These are phyloP conservation scores for Rubia occidens DNA, from an alignment of 305 asterid genomes.

Conservation along the genomic window DNA sequence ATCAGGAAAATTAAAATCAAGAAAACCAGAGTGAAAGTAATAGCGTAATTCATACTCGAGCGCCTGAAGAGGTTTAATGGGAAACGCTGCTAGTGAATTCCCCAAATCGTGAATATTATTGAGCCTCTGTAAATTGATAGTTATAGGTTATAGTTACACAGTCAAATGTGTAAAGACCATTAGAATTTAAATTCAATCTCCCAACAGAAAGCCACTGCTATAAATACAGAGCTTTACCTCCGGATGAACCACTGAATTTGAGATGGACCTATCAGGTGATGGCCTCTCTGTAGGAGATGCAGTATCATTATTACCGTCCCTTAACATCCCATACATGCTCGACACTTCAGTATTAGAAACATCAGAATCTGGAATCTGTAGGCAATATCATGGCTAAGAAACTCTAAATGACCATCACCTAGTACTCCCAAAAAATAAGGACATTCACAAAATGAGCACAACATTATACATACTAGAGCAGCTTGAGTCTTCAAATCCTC, in stretches of 20 bases:
- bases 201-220: conserved; percentile 1
- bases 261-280: conserved; percentile 28
- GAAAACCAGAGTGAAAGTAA: conserved; percentile 5
- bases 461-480: conserved; percentile 56
- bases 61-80: conserved; percentile 82
- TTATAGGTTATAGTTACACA: conserved; percentile 17
- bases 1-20: background rate
- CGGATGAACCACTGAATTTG: conserved; percentile 31
- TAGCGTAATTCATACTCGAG: conserved; percentile 48
- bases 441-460: conserved; percentile 20
- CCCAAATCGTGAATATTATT: conserved; percentile 56
- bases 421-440: conserved; percentile 2
- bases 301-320: conserved; percentile 32
- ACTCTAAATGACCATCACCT: conserved; percentile 9
- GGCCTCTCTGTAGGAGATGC: conserved; percentile 34
- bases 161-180: background rate
- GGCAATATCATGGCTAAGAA: background rate
- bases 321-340: conserved; percentile 33
- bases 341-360: conserved; percentile 46
- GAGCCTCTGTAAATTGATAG: conserved; percentile 39
- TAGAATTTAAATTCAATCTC: background rate
- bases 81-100: conserved; percentile 69
- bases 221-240: conserved; percentile 35
- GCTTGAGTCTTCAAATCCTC: conserved; percentile 95
- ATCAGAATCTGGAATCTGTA: conserved; percentile 73